Base-by-base conservation (phyloP, 2,329 filamentous ascomycete genomes). In the Diaporthe sp. region DNA sequence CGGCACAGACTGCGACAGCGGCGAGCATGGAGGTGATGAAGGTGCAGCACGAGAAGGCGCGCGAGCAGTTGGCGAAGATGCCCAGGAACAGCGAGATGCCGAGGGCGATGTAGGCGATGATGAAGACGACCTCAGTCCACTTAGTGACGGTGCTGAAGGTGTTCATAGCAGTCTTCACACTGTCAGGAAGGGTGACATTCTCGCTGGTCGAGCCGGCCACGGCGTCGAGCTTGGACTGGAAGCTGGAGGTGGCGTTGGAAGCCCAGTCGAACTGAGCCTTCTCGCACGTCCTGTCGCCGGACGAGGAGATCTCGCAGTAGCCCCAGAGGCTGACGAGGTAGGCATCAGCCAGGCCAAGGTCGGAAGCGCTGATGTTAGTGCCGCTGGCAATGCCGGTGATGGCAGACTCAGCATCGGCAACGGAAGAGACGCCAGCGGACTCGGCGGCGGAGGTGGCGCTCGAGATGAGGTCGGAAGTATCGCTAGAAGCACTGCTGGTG, bases 271-370 rank as follows among this genome's bases (percentile, higher is more conserved):
- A 92, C 82, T 92, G 86, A 72, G 92, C 88, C 78, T 91, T 87
- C 71, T 92, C 92, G 90, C 96, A 98, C 78, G 89, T 86, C 77
- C 88, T 87, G 77, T 88, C 87, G 79, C 87, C 87, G 77, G 89
- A 88, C 78, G 87, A 83, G 68, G 88, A 84, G 71, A 89, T 91
- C 74, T 87, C 86, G 89, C 97, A 98, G 89, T 95, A 98, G 82
- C 93, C 94, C 94, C 95, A 97, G 50, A 98, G 88, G 81, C 90
- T 91, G 81, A 98, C 88, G 76, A 94, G 90, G 89, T 98, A 98
- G 80, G 92, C 88, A 81, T 96, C 91, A 80, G 89, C 90, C 75
- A 98, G 89, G 72, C 89, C 87, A 57, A 94, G 87, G 33, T 90
- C 84, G 1, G 82, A 77, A 10, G 90, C 90, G 5, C 89, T 91